Evolutionary conservation across 2,329 filamentous ascomycete species (phyloP), one percentile per base, ranked within the genome.

Genomic region (Periconia sp.): DNA sequence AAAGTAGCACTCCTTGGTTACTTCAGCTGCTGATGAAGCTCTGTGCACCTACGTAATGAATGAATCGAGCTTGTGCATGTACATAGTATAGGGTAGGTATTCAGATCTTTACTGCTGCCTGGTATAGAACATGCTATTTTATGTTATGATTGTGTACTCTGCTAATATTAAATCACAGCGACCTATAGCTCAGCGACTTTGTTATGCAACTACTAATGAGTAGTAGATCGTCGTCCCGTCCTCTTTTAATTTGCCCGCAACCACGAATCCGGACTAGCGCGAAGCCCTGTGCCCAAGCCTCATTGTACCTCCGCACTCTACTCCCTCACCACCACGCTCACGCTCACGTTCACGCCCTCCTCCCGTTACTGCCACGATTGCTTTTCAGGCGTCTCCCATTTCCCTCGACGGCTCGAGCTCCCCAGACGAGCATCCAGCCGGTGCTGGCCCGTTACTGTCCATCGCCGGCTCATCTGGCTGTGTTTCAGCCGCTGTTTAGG

Each of bases 401-500:
- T 27, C 23, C 40, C 46, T 37, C 37, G 10, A 37, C 35, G 10
- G 15, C 14, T 27, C 35, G 7, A 42, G 30, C 33, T 31, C 37
- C 33, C 15, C 40, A 14, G 47, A 30, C 42, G 51, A 47, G 23
- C 49, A 37, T 48, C 19, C 47, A 33, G 47, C 47, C 23, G 37
- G 44, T 51, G 41, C 20, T 37, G 44, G 45, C 50, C 50, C 14
- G 37, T 45, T 37, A 18, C 43, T 47, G 17, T 37, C 35, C 50
- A 41, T 47, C 51, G 20, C 37, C 53, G 45, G 55, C 54, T 56
- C 56, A 57, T 60, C 59, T 59, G 58, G 49, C 56, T 50, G 65
- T 62, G 65, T 64, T 64, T 64, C 62, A 64, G 56, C 68, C 56
- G 58, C 56, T 50, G 56, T 54, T 58, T 60, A 65, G 63, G 59